phyloP scores from a whole-genome alignment of 2,329 filamentous ascomycete species.

The Acrodontium crateriforme region DNA sequence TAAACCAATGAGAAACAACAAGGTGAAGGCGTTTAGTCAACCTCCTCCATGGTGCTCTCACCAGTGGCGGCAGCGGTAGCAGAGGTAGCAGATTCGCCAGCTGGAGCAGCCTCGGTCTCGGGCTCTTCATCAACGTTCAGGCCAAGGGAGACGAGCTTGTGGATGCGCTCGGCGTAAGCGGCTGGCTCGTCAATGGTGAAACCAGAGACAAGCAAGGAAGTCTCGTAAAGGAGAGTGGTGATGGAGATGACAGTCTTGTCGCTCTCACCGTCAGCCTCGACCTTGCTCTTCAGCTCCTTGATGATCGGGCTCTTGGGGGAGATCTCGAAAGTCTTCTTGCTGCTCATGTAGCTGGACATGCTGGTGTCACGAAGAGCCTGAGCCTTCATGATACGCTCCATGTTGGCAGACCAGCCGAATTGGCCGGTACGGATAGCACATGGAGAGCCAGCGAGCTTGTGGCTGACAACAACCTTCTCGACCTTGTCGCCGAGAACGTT shows the following conservation, averaged over 20 bases:
- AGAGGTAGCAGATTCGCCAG: constrained; percentile 45
- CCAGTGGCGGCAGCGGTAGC: constrained; percentile 44
- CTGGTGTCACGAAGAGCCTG: constrained; percentile 99
- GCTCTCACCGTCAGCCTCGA: constrained; percentile 92
- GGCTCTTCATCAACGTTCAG: constrained; percentile 94
- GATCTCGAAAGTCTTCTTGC: constrained; percentile 99
- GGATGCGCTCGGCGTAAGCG: constrained; percentile 95
- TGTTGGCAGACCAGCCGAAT: constrained; percentile 99
- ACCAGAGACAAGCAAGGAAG: constrained; percentile 91
- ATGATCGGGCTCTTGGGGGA: constrained; percentile 97
- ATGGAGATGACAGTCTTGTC: constrained; percentile 99
- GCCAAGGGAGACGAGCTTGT: constrained; percentile 97
- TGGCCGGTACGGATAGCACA: constrained; percentile 99
- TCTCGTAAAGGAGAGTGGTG: constrained; percentile 96
- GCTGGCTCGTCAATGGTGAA: constrained; percentile 99
- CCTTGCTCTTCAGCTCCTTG: constrained; percentile 99
- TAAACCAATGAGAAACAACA: too few relatives aligned
- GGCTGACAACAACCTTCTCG: constrained; percentile 97
- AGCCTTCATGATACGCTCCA: constrained; percentile 99
- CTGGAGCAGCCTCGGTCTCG: constrained; percentile 49
- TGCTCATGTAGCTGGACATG: constrained; percentile 99
- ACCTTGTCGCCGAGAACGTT: constrained; percentile 98
- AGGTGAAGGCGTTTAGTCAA: constrained; percentile 55
- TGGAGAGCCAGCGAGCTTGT: constrained; percentile 89
- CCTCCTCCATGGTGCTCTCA: constrained; percentile 99